Percentiles rank a stretch among this genome's conserved stretches.
Evolutionary conservation across 129 eudicot species (phyloP).

Genomic region (Oenanthe sinensis): DNA sequence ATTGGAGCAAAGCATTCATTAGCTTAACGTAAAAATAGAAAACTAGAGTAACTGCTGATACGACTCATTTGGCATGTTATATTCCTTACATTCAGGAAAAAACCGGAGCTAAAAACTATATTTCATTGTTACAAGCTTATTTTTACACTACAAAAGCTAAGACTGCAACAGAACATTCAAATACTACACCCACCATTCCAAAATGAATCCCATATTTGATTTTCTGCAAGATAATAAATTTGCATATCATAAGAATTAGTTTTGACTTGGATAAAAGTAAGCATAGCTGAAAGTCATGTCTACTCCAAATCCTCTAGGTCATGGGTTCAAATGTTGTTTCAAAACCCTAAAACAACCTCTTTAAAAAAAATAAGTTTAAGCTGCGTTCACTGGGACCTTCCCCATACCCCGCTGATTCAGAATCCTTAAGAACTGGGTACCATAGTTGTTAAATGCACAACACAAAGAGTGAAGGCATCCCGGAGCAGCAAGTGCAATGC

Average conservation of each 20-base stretch:
- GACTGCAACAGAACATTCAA: background rate
- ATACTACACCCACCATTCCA: background rate
- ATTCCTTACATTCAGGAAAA: background rate
- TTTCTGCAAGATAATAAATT: background rate
- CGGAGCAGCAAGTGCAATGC: background rate
- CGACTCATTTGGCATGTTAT: background rate
- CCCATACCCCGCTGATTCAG: background rate
- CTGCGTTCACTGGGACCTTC: background rate
- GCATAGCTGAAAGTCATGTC: background rate
- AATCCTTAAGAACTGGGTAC: background rate
- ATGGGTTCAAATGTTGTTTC: background rate
- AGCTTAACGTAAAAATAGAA: background rate
- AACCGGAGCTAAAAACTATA: background rate
- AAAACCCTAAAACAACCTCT: background rate
- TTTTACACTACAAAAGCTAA: background rate
- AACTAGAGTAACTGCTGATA: background rate
- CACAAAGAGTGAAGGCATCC: background rate
- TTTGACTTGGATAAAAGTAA: background rate
- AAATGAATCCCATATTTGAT: background rate
- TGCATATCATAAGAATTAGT: background rate
- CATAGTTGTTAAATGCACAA: background rate
- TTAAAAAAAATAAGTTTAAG: background rate
- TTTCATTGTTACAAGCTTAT: background rate
- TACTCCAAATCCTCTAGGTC: background rate
- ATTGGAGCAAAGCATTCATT: background rate